Base-by-base conservation (phyloP, 306 rosid genomes). In the Arachis stenosperma region DNA sequence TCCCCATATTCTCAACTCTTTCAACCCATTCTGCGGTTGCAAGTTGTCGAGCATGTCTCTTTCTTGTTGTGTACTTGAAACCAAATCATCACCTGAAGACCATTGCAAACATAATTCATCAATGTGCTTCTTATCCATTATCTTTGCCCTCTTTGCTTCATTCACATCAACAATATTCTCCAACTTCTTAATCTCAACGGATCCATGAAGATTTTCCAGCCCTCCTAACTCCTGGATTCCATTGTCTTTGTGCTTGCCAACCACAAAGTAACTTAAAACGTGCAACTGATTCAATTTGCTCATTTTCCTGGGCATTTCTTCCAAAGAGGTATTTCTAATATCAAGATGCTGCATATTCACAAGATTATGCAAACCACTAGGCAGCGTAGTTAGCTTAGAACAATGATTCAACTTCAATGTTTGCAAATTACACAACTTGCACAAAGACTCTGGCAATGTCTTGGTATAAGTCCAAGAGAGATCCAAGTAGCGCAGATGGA, bases 261-360 rank as follows among this genome's bases (percentile, higher is more conserved):
- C 65, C 7, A 44, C 10, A 13, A 70, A 70, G 27, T 0, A 0
- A 13, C 44, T 12, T 43, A 70, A 43, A 29, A 7, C 1, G 6
- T 44, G 56, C 46, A 70, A 15, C 29, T 70, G 2, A 3, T 12
- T 57, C 10, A 70, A 43, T 70, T 40, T 58, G 27, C 15, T 5
- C 66, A 58, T 57, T 27, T 33, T 65, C 4, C 6, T 4, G 4
- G 75, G 57, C 65, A 74, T 74, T 37, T 74, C 78, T 41, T 64
- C 8, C 4, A 74, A 0, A 4, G 0, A 0, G 12, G 55, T 62
- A 0, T 0, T 2, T 0, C 0, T 0, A 12, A 53, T 2, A 39
- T 52, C 37, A 53, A 74, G 71, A 63, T 52, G 29, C 0, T 36
- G 70, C 78, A 62, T 52, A 11, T 22, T 74, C 29, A 74, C 54